A percentile compares a stretch with the other conserved stretches of the same genome.
These are phyloP conservation scores for Puccinia coronata DNA, from an alignment of 1,284 basidiomycete species.

Conservation along the genomic window DNA sequence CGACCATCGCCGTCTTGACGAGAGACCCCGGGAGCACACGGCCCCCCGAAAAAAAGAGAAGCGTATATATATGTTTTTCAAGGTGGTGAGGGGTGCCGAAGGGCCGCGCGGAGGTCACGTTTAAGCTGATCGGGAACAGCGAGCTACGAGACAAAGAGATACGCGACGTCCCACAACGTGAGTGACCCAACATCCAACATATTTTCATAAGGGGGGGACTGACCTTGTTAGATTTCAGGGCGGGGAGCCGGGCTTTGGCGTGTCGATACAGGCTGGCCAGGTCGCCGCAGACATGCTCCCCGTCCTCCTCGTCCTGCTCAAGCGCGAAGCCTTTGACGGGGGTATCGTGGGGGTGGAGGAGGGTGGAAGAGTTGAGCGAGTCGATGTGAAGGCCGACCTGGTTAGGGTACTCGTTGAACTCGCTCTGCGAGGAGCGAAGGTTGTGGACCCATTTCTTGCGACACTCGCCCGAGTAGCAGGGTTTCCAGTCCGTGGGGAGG, in stretches of 20 bases:
- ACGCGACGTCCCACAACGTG: too few species aligned
- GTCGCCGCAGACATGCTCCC: slow-evolving; percentile 48
- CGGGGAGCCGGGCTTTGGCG: slow-evolving; percentile 22
- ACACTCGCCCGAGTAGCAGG: slow-evolving; percentile 47
- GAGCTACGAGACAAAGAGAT: too few species aligned
- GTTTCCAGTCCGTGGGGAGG: slow-evolving; percentile 28
- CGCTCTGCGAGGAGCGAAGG: slow-evolving; percentile 41
- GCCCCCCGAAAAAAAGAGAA: too few species aligned
- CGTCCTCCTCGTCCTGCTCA: slow-evolving; percentile 35
- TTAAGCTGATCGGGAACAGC: too few species aligned
- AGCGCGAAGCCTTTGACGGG: not conserved
- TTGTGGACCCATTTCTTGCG: slow-evolving; percentile 50
- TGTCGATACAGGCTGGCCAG: slow-evolving; percentile 42
- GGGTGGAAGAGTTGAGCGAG: not conserved
- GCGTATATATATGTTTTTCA: too few species aligned
- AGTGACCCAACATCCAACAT: too few species aligned
- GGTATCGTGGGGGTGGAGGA: too few species aligned
- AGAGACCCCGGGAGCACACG: too few species aligned
- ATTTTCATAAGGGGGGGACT: not conserved
- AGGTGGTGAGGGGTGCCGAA: too few species aligned
- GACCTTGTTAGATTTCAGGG: slow-evolving; percentile 16
- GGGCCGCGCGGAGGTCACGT: too few species aligned
- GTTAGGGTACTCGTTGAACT: slow-evolving; percentile 46
- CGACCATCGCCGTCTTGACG: too few species aligned
- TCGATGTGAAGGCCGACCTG: slow-evolving; percentile 44